Conservation (phyloP, 768 basidiomycete species). For the Jaapia argillacea region DNA sequence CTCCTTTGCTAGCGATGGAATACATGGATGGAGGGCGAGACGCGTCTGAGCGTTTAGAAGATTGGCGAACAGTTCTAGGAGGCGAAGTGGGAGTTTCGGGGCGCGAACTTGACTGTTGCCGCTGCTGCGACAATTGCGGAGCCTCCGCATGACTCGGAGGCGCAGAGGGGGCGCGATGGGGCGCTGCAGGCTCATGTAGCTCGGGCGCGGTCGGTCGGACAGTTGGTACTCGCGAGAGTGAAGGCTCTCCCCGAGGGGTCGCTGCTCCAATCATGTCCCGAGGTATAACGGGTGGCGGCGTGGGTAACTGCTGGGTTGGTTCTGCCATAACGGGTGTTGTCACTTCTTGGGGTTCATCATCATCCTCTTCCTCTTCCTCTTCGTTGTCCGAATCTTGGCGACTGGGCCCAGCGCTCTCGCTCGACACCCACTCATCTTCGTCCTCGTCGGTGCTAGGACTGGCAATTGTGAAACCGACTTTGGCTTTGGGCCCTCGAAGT, state of each 20-base stretch:
- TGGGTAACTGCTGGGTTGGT: constrained; percentile 6
- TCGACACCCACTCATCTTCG: constrained; percentile 73
- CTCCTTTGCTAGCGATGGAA: constrained; percentile 32
- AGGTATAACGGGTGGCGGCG: constrained; percentile 3
- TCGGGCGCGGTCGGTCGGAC: neutral
- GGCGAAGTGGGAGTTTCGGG: constrained; percentile 31
- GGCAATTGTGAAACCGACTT: constrained; percentile 50
- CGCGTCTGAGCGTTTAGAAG: constrained; percentile 29
- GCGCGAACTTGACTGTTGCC: constrained; percentile 9
- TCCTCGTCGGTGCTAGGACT: constrained; percentile 36
- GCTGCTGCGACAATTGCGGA: constrained; percentile 14
- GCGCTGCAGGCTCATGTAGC: neutral
- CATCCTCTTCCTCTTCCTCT: constrained; percentile 5
- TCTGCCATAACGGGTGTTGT: constrained; percentile 8
- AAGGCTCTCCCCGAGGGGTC: constrained; percentile 19
- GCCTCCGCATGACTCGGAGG: constrained; percentile 9
- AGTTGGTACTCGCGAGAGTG: constrained; percentile 15
- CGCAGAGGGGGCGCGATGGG: constrained; percentile 6
- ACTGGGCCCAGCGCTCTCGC: constrained; percentile 66
- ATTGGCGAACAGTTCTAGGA: constrained; percentile 24
- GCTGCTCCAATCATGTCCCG: constrained; percentile 11
- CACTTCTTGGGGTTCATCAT: neutral
- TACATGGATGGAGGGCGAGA: constrained; percentile 58
- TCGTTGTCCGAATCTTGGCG: constrained; percentile 44
- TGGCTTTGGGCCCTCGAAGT: constrained; percentile 14